phyloP scores from a whole-genome alignment of 2,329 filamentous ascomycete species.

The Pseudogymnoascus sp. region DNA sequence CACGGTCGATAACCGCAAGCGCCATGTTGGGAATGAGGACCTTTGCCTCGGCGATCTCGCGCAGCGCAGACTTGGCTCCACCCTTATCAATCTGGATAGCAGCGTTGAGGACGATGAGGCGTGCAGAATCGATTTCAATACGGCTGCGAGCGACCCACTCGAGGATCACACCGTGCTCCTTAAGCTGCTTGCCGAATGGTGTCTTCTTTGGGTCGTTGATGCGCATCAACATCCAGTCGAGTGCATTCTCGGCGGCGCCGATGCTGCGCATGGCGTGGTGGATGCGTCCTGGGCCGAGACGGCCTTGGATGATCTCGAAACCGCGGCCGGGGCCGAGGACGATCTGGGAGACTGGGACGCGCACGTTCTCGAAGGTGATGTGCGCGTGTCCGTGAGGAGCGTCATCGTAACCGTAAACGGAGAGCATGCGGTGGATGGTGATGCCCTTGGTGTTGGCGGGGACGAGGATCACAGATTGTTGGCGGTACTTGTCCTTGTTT shows the following conservation, averaged over 20 bases:
- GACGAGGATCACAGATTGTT: constrained; percentile 90
- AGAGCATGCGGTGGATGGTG: constrained; percentile 88
- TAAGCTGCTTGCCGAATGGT: constrained; percentile 80
- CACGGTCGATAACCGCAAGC: constrained; percentile 84
- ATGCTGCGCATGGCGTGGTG: constrained; percentile 97
- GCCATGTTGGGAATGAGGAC: constrained; percentile 78
- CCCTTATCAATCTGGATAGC: constrained; percentile 89
- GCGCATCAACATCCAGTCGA: constrained; percentile 91
- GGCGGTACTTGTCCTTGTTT: constrained; percentile 71
- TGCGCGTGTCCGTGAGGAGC: constrained; percentile 98
- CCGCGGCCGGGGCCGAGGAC: constrained; percentile 89
- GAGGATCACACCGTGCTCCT: constrained; percentile 86
- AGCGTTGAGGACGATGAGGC: constrained; percentile 85
- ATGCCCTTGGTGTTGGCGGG: constrained; percentile 74
- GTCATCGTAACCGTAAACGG: constrained; percentile 92
- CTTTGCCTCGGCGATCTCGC: constrained; percentile 94
- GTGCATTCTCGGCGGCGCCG: constrained; percentile 79
- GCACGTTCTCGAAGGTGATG: constrained; percentile 80
- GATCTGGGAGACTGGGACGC: constrained; percentile 75
- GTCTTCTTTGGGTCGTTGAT: constrained; percentile 89
- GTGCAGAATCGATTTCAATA: constrained; percentile 87
- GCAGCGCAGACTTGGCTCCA: constrained; percentile 80
- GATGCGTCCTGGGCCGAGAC: constrained; percentile 89
- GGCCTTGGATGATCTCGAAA: constrained; percentile 97
- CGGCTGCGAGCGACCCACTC: constrained; percentile 90